A percentile compares a stretch with the other conserved stretches of the same genome.
Evolutionary conservation across 768 basidiomycete species (phyloP).

Genomic region (Cystofilobasidium bisporidii): DNA sequence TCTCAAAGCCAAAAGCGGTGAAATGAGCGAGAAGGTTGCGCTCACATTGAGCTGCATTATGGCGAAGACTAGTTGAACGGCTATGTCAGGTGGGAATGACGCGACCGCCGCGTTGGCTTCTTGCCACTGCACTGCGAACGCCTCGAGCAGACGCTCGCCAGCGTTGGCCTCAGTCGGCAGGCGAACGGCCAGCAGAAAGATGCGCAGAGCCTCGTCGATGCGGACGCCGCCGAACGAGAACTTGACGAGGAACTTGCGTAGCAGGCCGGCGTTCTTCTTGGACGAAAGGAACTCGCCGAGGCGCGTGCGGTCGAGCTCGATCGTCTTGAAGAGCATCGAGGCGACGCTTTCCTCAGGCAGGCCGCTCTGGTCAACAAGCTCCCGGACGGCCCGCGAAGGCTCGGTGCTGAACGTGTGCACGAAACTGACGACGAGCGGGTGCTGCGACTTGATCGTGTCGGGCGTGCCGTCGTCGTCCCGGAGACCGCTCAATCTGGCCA

Average conservation of each 20-base stretch:
- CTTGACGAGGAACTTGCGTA: conserved; percentile 74
- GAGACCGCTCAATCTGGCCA: conserved; percentile 30
- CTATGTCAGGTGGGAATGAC: conserved; percentile 68
- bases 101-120: conserved; percentile 72
- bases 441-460: conserved; percentile 37
- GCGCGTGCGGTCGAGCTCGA: conserved; percentile 57
- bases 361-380: conserved; percentile 54
- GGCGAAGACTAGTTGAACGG: conserved; percentile 63
- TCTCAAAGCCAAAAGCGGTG: too few species aligned
- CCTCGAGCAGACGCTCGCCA: conserved; percentile 65
- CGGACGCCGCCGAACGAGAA: conserved; percentile 76
- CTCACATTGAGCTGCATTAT: conserved; percentile 74
- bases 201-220: conserved; percentile 78
- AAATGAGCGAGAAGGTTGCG: not conserved
- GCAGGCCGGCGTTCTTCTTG: conserved; percentile 60
- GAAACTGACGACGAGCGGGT: conserved; percentile 61
- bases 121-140: conserved; percentile 81
- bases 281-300: conserved; percentile 76
- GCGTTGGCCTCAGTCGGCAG: conserved; percentile 47
- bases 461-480: conserved; percentile 32
- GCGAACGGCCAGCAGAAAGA: conserved; percentile 74
- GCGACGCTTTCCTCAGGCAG: conserved; percentile 62
- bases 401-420: conserved; percentile 68
- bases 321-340: conserved; percentile 63
- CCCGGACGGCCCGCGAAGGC: conserved; percentile 66